Base-by-base conservation (phyloP, 2,329 filamentous ascomycete genomes). In the Exserohilum rostratum region DNA sequence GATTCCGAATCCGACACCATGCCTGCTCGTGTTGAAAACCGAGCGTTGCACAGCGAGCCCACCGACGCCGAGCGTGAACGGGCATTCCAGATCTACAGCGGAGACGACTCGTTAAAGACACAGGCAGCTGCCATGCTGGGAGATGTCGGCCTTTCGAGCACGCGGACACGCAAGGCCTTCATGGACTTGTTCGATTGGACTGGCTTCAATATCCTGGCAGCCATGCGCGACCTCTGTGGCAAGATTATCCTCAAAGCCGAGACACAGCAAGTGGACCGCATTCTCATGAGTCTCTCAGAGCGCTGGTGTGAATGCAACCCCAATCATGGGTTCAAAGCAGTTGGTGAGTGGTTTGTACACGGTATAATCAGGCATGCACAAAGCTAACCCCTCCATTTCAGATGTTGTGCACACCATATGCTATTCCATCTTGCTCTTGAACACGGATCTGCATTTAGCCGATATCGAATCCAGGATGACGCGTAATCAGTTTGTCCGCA, bases 401-500 rank as follows among this genome's bases (percentile, higher is more conserved):
- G 93, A 98, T 78, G 90, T 98, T 43, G 93, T 99, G 15, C 93
- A 99, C 74, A 97, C 93, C 20, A 96, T 98, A 60, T 96, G 91
- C 77, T 99, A 98, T 76, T 97, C 95, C 1, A 87, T 99, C 61
- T 88, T 99, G 70, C 83, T 99, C 10, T 83, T 99, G 60, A 99
- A 99, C 69, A 99, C 95, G 30, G 95, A 99, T 78, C 81, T 99
- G 51, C 93, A 99, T 69, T 77, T 98, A 69, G 95, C 93, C 54
- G 93, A 98, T 70, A 96, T 98, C 65, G 92, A 96, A 58, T 87
- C 90, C 66, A 96, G 96, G 79, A 99, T 99, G 95, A 98, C 93
- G 1, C 87, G 90, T 51, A 88, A 84, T 60, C 93, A 98, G 69
- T 99, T 98, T 69, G 85, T 99, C 71, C 96, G 96, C 76, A 99